Base-by-base conservation (phyloP, 2,329 filamentous ascomycete species). In the Fusarium anthophilum region DNA sequence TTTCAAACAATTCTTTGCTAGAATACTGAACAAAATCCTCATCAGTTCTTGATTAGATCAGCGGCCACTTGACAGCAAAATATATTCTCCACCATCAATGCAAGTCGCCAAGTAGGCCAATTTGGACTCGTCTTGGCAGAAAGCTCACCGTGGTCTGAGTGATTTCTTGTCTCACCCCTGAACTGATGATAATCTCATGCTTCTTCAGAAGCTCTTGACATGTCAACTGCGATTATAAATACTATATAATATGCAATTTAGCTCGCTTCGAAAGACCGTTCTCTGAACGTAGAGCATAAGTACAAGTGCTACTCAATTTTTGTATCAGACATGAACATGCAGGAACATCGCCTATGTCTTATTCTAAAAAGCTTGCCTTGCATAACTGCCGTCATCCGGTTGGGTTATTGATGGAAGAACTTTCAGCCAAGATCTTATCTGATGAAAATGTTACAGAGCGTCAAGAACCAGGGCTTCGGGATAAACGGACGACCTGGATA, bases 401-500 rank as follows among this genome's bases (percentile, higher is more conserved):
- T 28, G 26, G 32, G 22, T 41, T 18, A 30, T 48, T 26, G 7
- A 43, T 14, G 50, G 41, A 32, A 35, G n/a, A 66, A 63, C 45
- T 28, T 54, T 63, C 56, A 45, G 28, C 63, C 65, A 68, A 44
- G 50, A 69, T 69, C 48, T 69, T 69, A 56, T 63, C 64, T 63
- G 64, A 69, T 63, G 48, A 22, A 62, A 39, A 48, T 39, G 39
- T 26, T 20, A 39, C 32, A 28, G 26, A 51, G n/a, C 15, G 44
- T 68, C 35, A 24, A 51, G 63, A 51, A 39, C 57, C 38, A 62
- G 35, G 65, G 55, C 53, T 44, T 28, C 26, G n/a, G 32, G 30
- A 51, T 47, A 32, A 43, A 68, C 30, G 4, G 37, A 50, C 26
- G 10, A 47, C 32, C 43, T 24, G 28, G 38, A 48, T n/a, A 30